phyloP scores from a whole-genome alignment of 2,329 filamentous ascomycete species.

The Aspergillus sp. region DNA sequence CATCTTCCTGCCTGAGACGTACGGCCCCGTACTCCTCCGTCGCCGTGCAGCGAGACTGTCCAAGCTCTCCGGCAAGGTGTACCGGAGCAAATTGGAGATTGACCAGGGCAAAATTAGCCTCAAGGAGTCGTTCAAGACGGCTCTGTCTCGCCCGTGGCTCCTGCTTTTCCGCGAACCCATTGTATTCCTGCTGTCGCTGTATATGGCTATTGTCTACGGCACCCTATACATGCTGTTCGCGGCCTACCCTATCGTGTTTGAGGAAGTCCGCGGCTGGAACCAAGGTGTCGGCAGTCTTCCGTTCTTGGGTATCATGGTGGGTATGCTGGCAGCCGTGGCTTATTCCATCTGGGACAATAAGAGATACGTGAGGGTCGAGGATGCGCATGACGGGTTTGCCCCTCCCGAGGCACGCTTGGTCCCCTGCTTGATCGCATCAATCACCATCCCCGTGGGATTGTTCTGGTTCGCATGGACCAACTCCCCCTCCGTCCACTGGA shows the following conservation, averaged over 20 bases:
- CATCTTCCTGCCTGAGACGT: constrained; percentile 31
- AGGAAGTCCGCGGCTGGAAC: constrained; percentile 39
- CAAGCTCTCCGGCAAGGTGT: constrained; percentile 44
- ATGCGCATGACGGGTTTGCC: constrained; percentile 47
- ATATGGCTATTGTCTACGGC: constrained; percentile 46
- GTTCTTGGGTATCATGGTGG: constrained; percentile 43
- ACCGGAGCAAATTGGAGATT: constrained; percentile 33
- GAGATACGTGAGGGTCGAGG: constrained; percentile 34
- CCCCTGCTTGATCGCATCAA: constrained; percentile 41
- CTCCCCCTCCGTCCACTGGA: constrained; percentile 35
- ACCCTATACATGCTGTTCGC: constrained; percentile 48
- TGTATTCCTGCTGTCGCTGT: constrained; percentile 42
- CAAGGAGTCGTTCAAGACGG: constrained; percentile 36
- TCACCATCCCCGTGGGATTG: constrained; percentile 48
- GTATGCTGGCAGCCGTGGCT: constrained; percentile 31
- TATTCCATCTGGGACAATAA: constrained; percentile 38
- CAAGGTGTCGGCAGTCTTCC: constrained; percentile 42
- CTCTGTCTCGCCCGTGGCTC: constrained; percentile 43
- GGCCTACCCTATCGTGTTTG: constrained; percentile 45
- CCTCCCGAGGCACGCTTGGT: constrained; percentile 53
- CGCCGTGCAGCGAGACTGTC: constrained; percentile 42
- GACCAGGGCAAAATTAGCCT: constrained; percentile 37
- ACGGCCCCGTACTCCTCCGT: constrained; percentile 45
- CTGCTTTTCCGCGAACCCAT: constrained; percentile 46
- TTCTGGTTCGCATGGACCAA: constrained; percentile 57